Base-by-base conservation (phyloP, 2,329 filamentous ascomycete species). In the Ceratocystis huliohia region DNA sequence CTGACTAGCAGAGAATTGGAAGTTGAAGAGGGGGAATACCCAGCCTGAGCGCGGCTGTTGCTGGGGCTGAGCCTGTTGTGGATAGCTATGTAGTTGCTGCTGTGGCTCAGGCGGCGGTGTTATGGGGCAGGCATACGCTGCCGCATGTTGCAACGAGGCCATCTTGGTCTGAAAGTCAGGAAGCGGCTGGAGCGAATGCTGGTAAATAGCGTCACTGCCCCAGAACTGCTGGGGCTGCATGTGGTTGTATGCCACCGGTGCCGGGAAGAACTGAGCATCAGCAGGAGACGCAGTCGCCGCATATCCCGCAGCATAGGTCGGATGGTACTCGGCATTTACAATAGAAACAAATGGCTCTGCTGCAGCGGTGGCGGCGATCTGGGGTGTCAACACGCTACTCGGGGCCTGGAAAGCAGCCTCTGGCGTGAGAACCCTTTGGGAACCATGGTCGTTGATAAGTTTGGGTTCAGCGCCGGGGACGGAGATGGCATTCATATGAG, bases 311-410 rank as follows among this genome's bases (percentile, higher is more conserved):
- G 45, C 13, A 45, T 63, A 63, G 15, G 41, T 28, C 15, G 56
- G 57, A 45, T 48, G 57, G 46, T 61, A 66, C 45, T 66, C 65
- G 10, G 65, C 65, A 37, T 66, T 66, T 13, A 66, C 57, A 50
- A 62, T 45, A 7, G 57, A 63, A 17, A 66, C 59, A n/a, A 63
- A 61, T 13, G 65, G 65, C 46, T 63, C 61, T 2, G 61, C 44
- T 3, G 59, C 45, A 63, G 28, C 22, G 6, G 44, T 33, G 4
- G 56, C 6, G 5, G 59, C 59, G 13, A 66, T 28, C 1, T 48
- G 61, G 70, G 75, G 28, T 8, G 79, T 80, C 1, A 78, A 77
- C 25, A 15, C 20, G 44, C 17, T 50, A 25, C n/a, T 30, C n/a
- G 25, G 56, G 10, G 56, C 25, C 17, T 22, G 13, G 8, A 59